Evolutionary conservation across 352 stramenopile species (phyloP).

Genomic region (Achlya hypogyna): DNA sequence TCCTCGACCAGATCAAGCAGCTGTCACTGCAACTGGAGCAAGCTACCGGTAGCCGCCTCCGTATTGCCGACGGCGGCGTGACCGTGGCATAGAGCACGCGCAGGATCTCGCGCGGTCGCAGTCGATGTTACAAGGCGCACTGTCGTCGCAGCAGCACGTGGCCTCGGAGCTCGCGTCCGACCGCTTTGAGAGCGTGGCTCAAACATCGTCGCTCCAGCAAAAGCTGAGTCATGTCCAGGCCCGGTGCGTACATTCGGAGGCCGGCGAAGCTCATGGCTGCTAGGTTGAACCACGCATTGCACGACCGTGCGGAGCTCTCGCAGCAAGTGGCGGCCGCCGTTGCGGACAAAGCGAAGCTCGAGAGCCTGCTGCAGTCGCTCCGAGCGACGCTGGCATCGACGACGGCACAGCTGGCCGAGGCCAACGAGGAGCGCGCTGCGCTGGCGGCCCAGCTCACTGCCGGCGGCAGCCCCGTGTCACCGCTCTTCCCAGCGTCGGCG

Average conservation of each 20-base stretch:
- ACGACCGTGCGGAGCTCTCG: slow-evolving; percentile 49
- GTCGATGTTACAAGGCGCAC: slow-evolving; percentile 1
- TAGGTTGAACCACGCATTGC: slow-evolving; percentile 60
- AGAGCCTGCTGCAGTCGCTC: slow-evolving; percentile 51
- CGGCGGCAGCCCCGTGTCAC: background rate
- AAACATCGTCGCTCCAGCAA: slow-evolving; percentile 64
- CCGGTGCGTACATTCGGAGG: background rate
- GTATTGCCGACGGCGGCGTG: background rate
- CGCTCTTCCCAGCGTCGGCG: background rate
- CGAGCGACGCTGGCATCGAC: slow-evolving; percentile 57
- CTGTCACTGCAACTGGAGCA: slow-evolving; percentile 71
- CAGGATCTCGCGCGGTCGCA: background rate
- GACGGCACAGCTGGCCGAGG: slow-evolving; percentile 42
- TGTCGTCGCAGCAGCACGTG: slow-evolving; percentile 12
- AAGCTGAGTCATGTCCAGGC: slow-evolving; percentile 68
- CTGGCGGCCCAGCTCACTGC: slow-evolving; percentile 56
- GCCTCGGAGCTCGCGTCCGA: slow-evolving; percentile 10
- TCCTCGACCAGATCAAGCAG: slow-evolving; percentile 72
- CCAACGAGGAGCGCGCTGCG: slow-evolving; percentile 64
- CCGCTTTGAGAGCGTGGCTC: slow-evolving; percentile 35
- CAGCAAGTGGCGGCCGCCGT: slow-evolving; percentile 48
- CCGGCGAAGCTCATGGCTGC: background rate
- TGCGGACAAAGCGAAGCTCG: slow-evolving; percentile 44
- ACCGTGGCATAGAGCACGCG: slow-evolving; percentile 6
- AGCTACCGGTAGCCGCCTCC: slow-evolving; percentile 31